Conservation (phyloP, 805 yeast species). For the Alloascoidea hylecoeti region DNA sequence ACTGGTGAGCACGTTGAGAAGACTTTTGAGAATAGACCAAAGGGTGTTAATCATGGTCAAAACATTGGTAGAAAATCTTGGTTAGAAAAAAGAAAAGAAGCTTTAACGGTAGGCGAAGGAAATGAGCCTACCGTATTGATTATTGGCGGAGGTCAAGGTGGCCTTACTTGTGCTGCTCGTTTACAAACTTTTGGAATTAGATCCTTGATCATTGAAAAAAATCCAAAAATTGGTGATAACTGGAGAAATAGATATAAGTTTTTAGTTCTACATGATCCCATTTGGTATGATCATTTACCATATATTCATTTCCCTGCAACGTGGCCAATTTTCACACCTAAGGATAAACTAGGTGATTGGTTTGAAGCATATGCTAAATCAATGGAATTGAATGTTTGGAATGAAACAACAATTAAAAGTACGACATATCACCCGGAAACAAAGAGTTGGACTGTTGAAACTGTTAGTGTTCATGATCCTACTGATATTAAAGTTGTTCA, state of each 20-base stretch:
- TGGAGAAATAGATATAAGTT: slow-evolving; percentile 32
- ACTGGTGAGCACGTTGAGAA: slow-evolving; percentile 18
- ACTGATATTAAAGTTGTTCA: slow-evolving; percentile 10
- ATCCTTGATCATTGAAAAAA: slow-evolving; percentile 23
- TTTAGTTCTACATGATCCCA: slow-evolving; percentile 30
- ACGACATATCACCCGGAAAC: slow-evolving; percentile 17
- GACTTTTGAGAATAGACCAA: slow-evolving; percentile 18
- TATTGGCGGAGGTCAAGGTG: slow-evolving; percentile 35
- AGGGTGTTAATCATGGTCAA: slow-evolving; percentile 25
- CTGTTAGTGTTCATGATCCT: slow-evolving; percentile 12
- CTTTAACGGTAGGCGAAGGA: slow-evolving; percentile 16
- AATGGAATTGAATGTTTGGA: slow-evolving; percentile 26
- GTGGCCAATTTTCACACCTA: slow-evolving; percentile 28
- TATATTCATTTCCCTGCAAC: slow-evolving; percentile 25
- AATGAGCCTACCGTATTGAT: slow-evolving; percentile 26
- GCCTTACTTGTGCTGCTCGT: slow-evolving; percentile 27
- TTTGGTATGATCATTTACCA: slow-evolving; percentile 26
- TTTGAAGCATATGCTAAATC: slow-evolving; percentile 24
- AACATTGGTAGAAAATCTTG: slow-evolving; percentile 22
- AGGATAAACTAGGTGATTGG: slow-evolving; percentile 29
- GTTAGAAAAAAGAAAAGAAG: slow-evolving; percentile 18
- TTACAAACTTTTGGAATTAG: slow-evolving; percentile 26
- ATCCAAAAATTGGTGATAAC: slow-evolving; percentile 26
- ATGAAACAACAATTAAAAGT: slow-evolving; percentile 16
- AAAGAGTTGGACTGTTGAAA: slow-evolving; percentile 20